Conservation (phyloP, 2,329 filamentous ascomycete species). For the Laburnicola sp. region DNA sequence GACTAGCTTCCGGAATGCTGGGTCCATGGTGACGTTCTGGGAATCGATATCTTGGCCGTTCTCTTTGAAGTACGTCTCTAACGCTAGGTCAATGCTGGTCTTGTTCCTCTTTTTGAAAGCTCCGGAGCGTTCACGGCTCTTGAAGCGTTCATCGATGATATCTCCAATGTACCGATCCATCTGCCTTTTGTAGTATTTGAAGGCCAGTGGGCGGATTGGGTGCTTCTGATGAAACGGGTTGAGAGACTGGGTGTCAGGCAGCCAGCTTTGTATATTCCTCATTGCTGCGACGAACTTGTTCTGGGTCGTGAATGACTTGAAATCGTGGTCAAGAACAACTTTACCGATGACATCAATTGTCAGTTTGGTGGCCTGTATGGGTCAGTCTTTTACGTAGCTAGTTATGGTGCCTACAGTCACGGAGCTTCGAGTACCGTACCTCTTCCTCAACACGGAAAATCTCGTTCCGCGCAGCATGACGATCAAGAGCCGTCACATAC, state of each 20-base stretch:
- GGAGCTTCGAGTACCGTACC: neutral
- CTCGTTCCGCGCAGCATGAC: conserved; percentile 39
- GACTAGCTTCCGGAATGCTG: conserved; percentile 26
- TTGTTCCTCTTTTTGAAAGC: conserved; percentile 28
- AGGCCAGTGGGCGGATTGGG: conserved; percentile 41
- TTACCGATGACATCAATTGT: conserved; percentile 51
- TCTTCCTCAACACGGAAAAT: conserved; percentile 48
- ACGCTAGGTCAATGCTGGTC: conserved; percentile 47
- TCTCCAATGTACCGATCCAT: conserved; percentile 46
- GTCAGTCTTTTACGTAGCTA: neutral
- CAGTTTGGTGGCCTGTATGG: conserved; percentile 37
- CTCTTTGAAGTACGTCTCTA: conserved; percentile 47
- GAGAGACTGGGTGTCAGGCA: conserved; percentile 35
- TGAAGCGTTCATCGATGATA: conserved; percentile 45
- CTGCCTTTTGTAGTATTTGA: conserved; percentile 39
- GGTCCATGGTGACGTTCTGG: conserved; percentile 21
- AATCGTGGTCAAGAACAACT: conserved; percentile 44
- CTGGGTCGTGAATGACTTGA: conserved; percentile 39
- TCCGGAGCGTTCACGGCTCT: conserved; percentile 24
- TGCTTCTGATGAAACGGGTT: conserved; percentile 44
- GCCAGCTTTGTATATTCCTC: conserved; percentile 42
- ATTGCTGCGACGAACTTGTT: conserved; percentile 46
- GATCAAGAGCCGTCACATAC: conserved; percentile 41
- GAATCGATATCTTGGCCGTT: conserved; percentile 20
- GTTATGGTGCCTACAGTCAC: neutral